Conservation (phyloP, 176 grass and related monocot genomes). For the Guadua angustifolia region DNA sequence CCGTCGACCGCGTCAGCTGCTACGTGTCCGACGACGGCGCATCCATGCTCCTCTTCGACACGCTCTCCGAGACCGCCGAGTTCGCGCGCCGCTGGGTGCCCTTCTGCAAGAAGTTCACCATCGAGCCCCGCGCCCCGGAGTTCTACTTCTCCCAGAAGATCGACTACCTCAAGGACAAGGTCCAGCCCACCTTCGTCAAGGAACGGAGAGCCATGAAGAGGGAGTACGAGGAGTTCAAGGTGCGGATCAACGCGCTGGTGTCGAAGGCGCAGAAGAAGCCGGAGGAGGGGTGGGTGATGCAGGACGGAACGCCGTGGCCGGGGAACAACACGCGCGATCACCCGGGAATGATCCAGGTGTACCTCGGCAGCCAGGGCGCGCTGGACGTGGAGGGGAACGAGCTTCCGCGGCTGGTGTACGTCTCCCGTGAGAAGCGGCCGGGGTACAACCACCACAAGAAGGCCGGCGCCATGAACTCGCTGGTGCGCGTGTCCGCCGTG, state of each 20-base stretch:
- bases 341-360: constrained; percentile 97
- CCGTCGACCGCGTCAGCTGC: constrained; percentile 82
- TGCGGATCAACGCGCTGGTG: constrained; percentile 86
- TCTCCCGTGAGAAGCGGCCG: constrained; percentile 77
- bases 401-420: constrained; percentile 83
- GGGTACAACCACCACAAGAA: constrained; percentile 98
- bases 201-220: constrained; percentile 93
- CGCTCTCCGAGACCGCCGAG: constrained; percentile 83
- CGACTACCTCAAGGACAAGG: constrained; percentile 98
- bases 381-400: constrained; percentile 81
- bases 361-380: constrained; percentile 83
- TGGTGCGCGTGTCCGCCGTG: constrained; percentile 83
- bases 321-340: constrained; percentile 95
- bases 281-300: constrained; percentile 98
- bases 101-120: constrained; percentile 92
- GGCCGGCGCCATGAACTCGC: constrained; percentile 88
- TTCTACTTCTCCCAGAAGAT: constrained; percentile 99
- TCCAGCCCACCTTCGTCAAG: constrained; percentile 91
- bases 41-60: constrained; percentile 92
- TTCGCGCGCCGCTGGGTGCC: constrained; percentile 93
- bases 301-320: constrained; percentile 92
- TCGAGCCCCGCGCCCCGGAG: constrained; percentile 87
- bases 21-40: constrained; percentile 97
- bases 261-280: constrained; percentile 89
- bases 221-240: constrained; percentile 98